A percentile compares a stretch with the other conserved stretches of the same genome.
Conservation (phyloP, 139 green algal genomes). For the Klebsormidium nitens region DNA sequence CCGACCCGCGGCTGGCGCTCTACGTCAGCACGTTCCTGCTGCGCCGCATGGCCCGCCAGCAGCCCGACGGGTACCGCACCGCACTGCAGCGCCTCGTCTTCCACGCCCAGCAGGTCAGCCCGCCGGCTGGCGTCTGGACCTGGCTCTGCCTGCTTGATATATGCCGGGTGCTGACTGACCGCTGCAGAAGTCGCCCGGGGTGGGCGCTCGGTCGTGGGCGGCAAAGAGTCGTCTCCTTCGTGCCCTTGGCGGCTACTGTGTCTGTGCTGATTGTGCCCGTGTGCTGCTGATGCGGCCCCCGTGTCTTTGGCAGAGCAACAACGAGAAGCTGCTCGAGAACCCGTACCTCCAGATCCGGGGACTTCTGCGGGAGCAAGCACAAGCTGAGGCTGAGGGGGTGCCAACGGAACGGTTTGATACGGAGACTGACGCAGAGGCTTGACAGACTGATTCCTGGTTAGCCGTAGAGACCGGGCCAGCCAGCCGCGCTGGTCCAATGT, state of each 20-base stretch:
- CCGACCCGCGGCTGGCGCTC: conserved; percentile 33
- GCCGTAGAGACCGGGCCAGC: no score
- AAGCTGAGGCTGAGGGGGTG: no score
- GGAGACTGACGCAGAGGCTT: no score
- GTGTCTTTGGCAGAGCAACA: conserved; percentile 38
- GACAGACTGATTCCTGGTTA: no score
- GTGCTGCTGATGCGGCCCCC: not conserved
- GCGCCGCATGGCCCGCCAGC: conserved; percentile 29
- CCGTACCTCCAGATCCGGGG: conserved; percentile 37
- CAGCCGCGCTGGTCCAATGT: no score
- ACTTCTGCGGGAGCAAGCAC: no score
- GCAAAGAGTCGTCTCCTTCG: not conserved
- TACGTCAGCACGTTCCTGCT: conserved; percentile 30
- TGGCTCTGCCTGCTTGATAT: no score
- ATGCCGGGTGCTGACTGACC: no score
- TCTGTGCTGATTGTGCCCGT: not conserved
- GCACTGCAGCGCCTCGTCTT: conserved; percentile 37
- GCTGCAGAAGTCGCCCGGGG: no score
- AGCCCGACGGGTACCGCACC: conserved; percentile 23
- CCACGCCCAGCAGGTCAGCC: conserved; percentile 37
- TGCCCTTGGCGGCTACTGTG: not conserved
- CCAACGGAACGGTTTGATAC: no score
- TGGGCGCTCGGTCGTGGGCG: not conserved
- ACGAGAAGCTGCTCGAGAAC: conserved; percentile 41
- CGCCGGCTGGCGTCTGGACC: no score